These are phyloP conservation scores for Setaria italica DNA, from an alignment of 202 grass and related monocot species.

Conservation along the genomic window DNA sequence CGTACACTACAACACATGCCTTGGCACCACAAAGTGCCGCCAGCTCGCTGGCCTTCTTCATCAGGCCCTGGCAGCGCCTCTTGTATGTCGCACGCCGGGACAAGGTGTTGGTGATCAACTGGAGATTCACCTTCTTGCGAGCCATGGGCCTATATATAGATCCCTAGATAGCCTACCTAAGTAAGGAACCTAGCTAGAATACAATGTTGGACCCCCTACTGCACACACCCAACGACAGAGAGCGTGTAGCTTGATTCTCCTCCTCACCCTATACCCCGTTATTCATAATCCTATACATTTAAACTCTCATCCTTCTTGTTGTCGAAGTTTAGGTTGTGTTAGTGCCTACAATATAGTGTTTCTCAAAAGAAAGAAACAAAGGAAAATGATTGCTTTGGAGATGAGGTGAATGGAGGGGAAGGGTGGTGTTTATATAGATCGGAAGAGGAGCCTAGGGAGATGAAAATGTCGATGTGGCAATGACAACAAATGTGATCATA, in stretches of 20 bases:
- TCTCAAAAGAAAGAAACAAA: not conserved
- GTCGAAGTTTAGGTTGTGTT: not conserved
- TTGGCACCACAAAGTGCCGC: not conserved
- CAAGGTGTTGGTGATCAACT: not conserved
- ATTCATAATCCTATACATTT: not conserved
- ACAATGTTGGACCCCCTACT: not conserved
- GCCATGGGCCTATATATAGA: not conserved
- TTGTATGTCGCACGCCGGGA: not conserved
- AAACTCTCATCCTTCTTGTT: not conserved
- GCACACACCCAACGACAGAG: too few species aligned
- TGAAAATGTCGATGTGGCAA: too few species aligned
- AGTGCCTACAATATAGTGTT: not conserved
- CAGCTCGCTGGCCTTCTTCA: not conserved
- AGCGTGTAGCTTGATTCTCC: too few species aligned
- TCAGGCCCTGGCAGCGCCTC: not conserved
- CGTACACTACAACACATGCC: constrained; percentile 40
- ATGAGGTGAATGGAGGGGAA: not conserved
- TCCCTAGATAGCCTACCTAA: not conserved
- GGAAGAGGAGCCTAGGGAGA: not conserved
- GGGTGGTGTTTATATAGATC: not conserved
- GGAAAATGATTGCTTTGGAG: not conserved
- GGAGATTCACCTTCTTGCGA: not conserved
- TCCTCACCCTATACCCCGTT: too few species aligned
- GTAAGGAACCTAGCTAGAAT: not conserved
- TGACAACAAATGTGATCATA: not conserved